These are phyloP conservation scores for Amanita rubescens DNA, from an alignment of 768 basidiomycete species.

Conservation along the genomic window DNA sequence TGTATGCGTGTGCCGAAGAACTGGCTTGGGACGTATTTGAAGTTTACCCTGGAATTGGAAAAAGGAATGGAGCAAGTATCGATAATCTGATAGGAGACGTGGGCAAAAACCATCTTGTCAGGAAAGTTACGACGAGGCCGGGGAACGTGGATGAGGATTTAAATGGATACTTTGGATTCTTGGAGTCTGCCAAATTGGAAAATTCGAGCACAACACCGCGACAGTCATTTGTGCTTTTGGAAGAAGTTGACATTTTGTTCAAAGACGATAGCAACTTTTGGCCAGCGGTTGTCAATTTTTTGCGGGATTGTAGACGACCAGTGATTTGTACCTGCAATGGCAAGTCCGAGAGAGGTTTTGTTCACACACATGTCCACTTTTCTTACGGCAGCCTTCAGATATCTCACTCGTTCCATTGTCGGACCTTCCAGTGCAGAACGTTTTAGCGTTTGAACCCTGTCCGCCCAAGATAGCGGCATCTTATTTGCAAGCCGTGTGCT, in stretches of 20 bases:
- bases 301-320: slow-evolving; percentile 77
- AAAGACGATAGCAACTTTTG: slow-evolving; percentile 83
- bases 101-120: slow-evolving; percentile 85
- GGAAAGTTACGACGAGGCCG: slow-evolving; percentile 18
- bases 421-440: slow-evolving; percentile 72
- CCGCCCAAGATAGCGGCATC: slow-evolving; percentile 45
- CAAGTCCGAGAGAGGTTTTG: slow-evolving; percentile 27
- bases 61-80: slow-evolving; percentile 71
- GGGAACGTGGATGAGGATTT: not conserved
- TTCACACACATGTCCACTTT: slow-evolving; percentile 7
- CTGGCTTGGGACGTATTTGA: slow-evolving; percentile 96
- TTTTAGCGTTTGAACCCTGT: slow-evolving; percentile 60
- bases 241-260: slow-evolving; percentile 94
- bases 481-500: slow-evolving; percentile 62
- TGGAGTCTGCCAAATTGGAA: not conserved
- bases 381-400: slow-evolving; percentile 38
- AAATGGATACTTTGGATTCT: not conserved
- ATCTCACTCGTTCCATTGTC: slow-evolving; percentile 57
- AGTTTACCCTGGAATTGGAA: slow-evolving; percentile 93
- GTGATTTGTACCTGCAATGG: slow-evolving; percentile 96
- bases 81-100: slow-evolving; percentile 84
- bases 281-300: slow-evolving; percentile 73
- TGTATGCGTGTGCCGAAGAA: slow-evolving; percentile 92
- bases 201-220: slow-evolving; percentile 31
- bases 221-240: slow-evolving; percentile 86